A percentile compares a stretch with the other conserved stretches of the same genome.
Evolutionary conservation across 345 rosid species (phyloP).

Genomic region (Eucalyptus polybractea): DNA sequence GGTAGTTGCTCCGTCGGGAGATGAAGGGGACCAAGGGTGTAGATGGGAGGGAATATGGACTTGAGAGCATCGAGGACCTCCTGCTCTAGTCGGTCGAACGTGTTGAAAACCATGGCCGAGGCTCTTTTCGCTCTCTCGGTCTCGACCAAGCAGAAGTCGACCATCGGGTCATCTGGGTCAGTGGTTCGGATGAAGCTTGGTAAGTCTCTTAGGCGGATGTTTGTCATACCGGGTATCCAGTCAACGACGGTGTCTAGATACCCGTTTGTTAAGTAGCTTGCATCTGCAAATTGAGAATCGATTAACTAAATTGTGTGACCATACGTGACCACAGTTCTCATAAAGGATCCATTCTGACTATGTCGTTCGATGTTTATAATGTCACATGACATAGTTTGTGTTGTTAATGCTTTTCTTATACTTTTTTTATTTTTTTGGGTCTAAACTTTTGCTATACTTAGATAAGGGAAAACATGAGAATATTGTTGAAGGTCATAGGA

Average conservation of each 20-base stretch:
- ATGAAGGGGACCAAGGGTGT: slow-evolving; percentile 30
- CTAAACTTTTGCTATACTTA: too few relatives aligned
- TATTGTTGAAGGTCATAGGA: background rate
- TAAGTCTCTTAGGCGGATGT: slow-evolving; percentile 22
- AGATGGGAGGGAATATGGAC: slow-evolving; percentile 22
- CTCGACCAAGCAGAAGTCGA: background rate
- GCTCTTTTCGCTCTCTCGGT: slow-evolving; percentile 16
- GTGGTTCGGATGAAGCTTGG: slow-evolving; percentile 32
- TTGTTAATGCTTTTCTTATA: background rate
- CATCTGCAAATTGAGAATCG: too few relatives aligned
- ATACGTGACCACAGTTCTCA: rapidly evolving
- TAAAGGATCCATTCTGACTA: too few relatives aligned
- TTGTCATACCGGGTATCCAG: slow-evolving; percentile 31
- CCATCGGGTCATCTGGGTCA: slow-evolving; percentile 8
- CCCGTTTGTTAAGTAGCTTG: slow-evolving; percentile 24
- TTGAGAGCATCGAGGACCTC: slow-evolving; percentile 7
- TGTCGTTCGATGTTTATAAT: background rate
- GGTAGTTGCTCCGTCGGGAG: slow-evolving; percentile 4
- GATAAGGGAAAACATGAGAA: background rate
- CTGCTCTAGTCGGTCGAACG: slow-evolving; percentile 31
- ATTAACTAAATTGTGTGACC: too few relatives aligned
- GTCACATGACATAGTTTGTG: background rate
- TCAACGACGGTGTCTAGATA: slow-evolving; percentile 20
- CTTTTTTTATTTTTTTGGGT: too few relatives aligned
- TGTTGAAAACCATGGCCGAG: slow-evolving; percentile 31